phyloP scores from a whole-genome alignment of 2,329 filamentous ascomycete species.

The Aspergillus sojae region DNA sequence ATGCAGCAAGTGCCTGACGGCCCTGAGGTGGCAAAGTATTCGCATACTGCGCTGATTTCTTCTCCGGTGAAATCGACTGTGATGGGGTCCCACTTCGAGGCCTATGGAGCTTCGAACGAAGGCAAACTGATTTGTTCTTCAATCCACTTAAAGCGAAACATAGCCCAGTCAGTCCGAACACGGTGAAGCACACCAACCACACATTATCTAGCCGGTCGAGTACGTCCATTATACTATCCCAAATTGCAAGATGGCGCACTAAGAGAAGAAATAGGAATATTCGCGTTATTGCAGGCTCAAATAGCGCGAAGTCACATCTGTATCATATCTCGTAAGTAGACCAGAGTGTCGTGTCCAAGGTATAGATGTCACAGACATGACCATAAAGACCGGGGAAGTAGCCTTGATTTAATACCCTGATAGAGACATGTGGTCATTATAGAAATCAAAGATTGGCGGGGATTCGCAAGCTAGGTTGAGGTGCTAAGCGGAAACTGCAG shows the following conservation, averaged over 20 bases:
- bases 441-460: not conserved
- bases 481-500: not conserved
- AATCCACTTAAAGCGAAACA: slow-evolving; percentile 31
- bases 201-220: slow-evolving; percentile 18
- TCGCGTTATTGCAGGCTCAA: not conserved
- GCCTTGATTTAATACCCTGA: not conserved
- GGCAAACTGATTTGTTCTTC: slow-evolving; percentile 44
- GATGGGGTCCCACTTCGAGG: slow-evolving; percentile 55
- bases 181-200: slow-evolving; percentile 27
- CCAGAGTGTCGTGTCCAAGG: not conserved
- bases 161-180: slow-evolving; percentile 25
- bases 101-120: slow-evolving; percentile 41
- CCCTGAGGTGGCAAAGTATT: slow-evolving; percentile 57
- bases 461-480: not conserved
- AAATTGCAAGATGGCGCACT: not conserved
- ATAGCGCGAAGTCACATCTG: not conserved
- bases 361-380: not conserved
- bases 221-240: slow-evolving; percentile 22
- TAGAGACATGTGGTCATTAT: not conserved
- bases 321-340: not conserved
- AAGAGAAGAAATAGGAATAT: not conserved
- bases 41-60: slow-evolving; percentile 48
- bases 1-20: slow-evolving; percentile 47
- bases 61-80: slow-evolving; percentile 55
- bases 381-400: not conserved